Conservation (phyloP, 345 rosid genomes). For the Euclidium syriacum region DNA sequence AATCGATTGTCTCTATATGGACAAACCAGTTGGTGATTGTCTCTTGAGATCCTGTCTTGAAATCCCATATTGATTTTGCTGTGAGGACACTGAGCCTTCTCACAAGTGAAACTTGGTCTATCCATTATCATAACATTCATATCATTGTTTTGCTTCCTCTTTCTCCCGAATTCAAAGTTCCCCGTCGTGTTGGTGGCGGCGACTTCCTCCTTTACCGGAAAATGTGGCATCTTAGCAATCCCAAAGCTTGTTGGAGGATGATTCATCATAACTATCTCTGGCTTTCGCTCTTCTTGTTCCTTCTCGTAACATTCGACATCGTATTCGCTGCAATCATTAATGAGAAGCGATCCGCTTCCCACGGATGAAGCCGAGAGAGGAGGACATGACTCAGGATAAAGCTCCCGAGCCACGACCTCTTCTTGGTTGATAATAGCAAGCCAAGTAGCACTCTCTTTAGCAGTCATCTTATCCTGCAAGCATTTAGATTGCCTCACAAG, state of each 20-base stretch:
- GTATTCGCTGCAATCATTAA: slow-evolving; percentile 56
- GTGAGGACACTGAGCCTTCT: slow-evolving; percentile 53
- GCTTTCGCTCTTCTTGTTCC: slow-evolving; percentile 51
- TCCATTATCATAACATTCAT: slow-evolving; percentile 31
- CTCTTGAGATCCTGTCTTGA: slow-evolving; percentile 52
- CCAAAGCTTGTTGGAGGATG: slow-evolving; percentile 27
- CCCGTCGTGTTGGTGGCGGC: slow-evolving; percentile 21
- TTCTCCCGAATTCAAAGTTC: slow-evolving; percentile 34
- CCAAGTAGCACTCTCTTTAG: slow-evolving; percentile 87
- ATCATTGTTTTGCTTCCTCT: slow-evolving; percentile 49
- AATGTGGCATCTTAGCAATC: slow-evolving; percentile 29
- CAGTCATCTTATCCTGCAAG: slow-evolving; percentile 89
- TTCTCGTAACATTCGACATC: slow-evolving; percentile 57
- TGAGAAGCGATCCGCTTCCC: slow-evolving; percentile 49
- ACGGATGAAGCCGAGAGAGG: slow-evolving; percentile 28
- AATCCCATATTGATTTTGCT: slow-evolving; percentile 46
- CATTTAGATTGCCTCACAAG: slow-evolving; percentile 85
- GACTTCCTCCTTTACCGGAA: slow-evolving; percentile 55
- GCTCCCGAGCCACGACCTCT: slow-evolving; percentile 52
- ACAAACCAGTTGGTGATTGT: slow-evolving; percentile 68
- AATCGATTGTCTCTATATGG: slow-evolving; percentile 29
- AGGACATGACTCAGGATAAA: slow-evolving; percentile 58
- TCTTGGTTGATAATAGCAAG: slow-evolving; percentile 66
- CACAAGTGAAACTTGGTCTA: slow-evolving; percentile 44
- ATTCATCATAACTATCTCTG: slow-evolving; percentile 32